Conservation (phyloP, 23 red algal genomes). For the Gracilaria domingensis region DNA sequence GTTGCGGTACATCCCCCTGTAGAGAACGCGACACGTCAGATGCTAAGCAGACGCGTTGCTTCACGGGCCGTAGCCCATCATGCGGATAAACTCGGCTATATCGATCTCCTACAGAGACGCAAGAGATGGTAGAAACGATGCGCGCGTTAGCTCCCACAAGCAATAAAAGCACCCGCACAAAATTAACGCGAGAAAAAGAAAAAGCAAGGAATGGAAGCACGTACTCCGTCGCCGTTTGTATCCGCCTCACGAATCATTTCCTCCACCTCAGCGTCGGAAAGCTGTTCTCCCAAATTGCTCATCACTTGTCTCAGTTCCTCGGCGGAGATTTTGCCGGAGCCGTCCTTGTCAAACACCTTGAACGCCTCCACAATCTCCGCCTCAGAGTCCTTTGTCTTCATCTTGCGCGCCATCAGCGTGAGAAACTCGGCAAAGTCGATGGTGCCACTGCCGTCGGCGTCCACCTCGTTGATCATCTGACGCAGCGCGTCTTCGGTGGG, state of each 20-base stretch:
- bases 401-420: constrained; percentile 88
- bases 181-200: constrained; percentile 2
- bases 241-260: constrained; percentile 93
- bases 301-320: constrained; percentile 83
- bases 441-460: constrained; percentile 83
- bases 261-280: constrained; percentile 85
- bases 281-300: constrained; percentile 81
- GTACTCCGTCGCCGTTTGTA: constrained; percentile 83
- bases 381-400: constrained; percentile 84
- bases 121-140: constrained; percentile 8
- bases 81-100: constrained; percentile 71
- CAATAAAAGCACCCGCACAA: constrained; percentile 1
- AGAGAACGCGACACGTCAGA: not conserved
- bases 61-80: constrained; percentile 66
- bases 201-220: not conserved
- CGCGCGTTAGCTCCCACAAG: constrained; percentile 5
- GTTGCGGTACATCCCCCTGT: no score
- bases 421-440: constrained; percentile 96
- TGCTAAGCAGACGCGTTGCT: no score
- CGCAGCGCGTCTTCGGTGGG: constrained; percentile 80
- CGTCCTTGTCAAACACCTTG: constrained; percentile 92
- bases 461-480: constrained; percentile 93
- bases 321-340: constrained; percentile 85
- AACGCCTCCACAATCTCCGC: constrained; percentile 91
- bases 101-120: constrained; percentile 65